Conservation (phyloP, 2,329 filamentous ascomycete genomes). For the Penicillium rolfsii region DNA sequence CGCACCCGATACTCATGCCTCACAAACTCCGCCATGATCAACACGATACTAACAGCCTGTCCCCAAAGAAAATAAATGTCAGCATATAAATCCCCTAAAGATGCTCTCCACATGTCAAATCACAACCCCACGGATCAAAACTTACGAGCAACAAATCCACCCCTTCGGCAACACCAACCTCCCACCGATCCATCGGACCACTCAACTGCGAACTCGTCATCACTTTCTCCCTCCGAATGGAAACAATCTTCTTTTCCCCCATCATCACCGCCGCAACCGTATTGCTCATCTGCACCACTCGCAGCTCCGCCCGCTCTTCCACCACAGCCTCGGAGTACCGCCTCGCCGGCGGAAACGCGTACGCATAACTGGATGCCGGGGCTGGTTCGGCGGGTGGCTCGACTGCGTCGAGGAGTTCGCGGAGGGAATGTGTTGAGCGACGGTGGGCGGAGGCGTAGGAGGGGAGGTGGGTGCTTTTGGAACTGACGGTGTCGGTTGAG, state of each 20-base stretch:
- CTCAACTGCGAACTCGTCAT: conserved; percentile 18
- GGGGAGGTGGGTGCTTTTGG: conserved; percentile 12
- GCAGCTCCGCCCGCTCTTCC: conserved; percentile 20
- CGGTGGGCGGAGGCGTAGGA: conserved; percentile 27
- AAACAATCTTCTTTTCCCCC: conserved; percentile 25
- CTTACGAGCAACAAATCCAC: conserved; percentile 31
- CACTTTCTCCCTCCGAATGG: conserved; percentile 20
- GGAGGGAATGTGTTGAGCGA: conserved; percentile 18
- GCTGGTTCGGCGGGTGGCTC: conserved; percentile 28
- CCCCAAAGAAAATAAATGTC: not conserved
- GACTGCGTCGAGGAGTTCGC: conserved; percentile 28
- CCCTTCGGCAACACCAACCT: conserved; percentile 28
- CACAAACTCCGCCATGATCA: conserved; percentile 27
- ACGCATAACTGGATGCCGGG: conserved; percentile 16
- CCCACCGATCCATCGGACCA: conserved; percentile 24
- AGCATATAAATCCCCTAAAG: too few relatives aligned
- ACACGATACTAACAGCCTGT: conserved; percentile 27
- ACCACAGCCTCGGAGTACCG: conserved; percentile 15
- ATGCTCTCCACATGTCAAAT: not conserved
- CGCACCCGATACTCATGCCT: conserved; percentile 19
- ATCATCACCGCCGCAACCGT: conserved; percentile 23
- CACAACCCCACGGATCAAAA: not conserved
- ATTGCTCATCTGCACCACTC: conserved; percentile 18
- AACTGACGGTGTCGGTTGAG: conserved; percentile 1
- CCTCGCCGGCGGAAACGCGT: conserved; percentile 11